Evolutionary conservation across 2,329 filamentous ascomycete genomes (phyloP), one percentile per base, ranked within the genome.

Genomic region (Pseudogymnoascus sp.): DNA sequence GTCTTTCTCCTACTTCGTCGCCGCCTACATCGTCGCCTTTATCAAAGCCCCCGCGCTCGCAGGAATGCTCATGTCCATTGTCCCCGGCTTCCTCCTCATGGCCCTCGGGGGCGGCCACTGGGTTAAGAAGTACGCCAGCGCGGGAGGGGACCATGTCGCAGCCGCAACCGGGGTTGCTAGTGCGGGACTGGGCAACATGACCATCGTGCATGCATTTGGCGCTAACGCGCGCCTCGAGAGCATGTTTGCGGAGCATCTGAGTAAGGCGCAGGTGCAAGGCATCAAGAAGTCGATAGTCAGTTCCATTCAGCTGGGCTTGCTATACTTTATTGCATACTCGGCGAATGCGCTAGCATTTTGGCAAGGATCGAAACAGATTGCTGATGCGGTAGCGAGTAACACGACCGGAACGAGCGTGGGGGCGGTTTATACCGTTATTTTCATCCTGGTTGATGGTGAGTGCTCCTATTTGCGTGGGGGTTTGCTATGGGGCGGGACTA

Each of bases 281-380:
- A 70, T 81, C 61, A 80, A 80, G 63, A 85, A 84, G 68, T 77
- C 81, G 1, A 71, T 78, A 0, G 75, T 78, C 1, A 75, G 78
- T 40, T 82, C 79, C 11, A 72, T 81, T 0, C 79, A 83, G 65
- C 74, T 80, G 12, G 82, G 82, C 33, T 70, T 81, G 22, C 71
- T 85, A 5, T 85, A 83, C 66, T 85, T 86, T 66, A 78, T 85
- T 64, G 81, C 82, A n/a, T 85, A 84, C 66, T 78, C 81, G 4
- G 82, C 82, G 5, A 85, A 85, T 70, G 82, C 80, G 5, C 71
- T 86, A 3, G 83, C 83, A 1, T 86, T 84, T 67, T 86, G 82
- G 82, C 78, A 84, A 71, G 84, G 83, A 56, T 81, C 79, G 64
- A 76, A 73, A 37, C 77, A 75, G 19, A 78, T 85, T 31, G 61